phyloP scores from a whole-genome alignment of 805 yeast genomes.

The Cephaloascus albidus region DNA sequence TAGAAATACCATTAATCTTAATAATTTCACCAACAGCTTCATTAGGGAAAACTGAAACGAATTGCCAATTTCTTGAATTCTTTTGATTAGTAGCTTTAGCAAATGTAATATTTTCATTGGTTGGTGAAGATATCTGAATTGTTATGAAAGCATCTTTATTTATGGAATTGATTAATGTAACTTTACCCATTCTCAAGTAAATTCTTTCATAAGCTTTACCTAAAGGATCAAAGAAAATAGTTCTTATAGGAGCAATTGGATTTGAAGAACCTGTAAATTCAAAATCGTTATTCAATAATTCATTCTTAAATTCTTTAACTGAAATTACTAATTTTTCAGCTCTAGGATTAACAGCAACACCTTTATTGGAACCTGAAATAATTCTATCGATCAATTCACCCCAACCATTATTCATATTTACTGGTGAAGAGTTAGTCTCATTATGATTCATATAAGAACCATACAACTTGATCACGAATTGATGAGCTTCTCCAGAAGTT shows the following conservation, averaged over 20 bases:
- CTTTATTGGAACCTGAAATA: constrained; percentile 62
- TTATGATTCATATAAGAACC: constrained; percentile 52
- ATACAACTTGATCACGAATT: constrained; percentile 60
- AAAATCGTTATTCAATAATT: constrained; percentile 18
- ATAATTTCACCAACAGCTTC: constrained; percentile 69
- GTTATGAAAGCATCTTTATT: constrained; percentile 36
- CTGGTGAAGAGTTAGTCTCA: constrained; percentile 14
- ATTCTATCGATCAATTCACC: constrained; percentile 78
- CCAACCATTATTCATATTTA: constrained; percentile 64
- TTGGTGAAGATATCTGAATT: constrained; percentile 43
- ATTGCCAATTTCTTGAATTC: constrained; percentile 49
- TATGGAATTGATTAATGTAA: constrained; percentile 15
- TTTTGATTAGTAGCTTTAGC: constrained; percentile 62
- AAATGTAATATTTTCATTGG: constrained; percentile 40
- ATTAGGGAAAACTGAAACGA: constrained; percentile 61
- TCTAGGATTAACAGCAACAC: constrained; percentile 75
- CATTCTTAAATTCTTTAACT: constrained; percentile 61
- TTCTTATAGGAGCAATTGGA: constrained; percentile 58
- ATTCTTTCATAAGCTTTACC: constrained; percentile 52
- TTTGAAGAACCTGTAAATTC: constrained; percentile 26
- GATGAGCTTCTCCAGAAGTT: constrained; percentile 56
- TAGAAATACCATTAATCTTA: constrained; percentile 49
- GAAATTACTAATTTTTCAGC: constrained; percentile 64
- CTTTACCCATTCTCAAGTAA: constrained; percentile 49
- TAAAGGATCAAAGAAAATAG: constrained; percentile 55